These are phyloP conservation scores for Scenedesmus sp. DNA, from an alignment of 163 green algal genomes.

Conservation along the genomic window DNA sequence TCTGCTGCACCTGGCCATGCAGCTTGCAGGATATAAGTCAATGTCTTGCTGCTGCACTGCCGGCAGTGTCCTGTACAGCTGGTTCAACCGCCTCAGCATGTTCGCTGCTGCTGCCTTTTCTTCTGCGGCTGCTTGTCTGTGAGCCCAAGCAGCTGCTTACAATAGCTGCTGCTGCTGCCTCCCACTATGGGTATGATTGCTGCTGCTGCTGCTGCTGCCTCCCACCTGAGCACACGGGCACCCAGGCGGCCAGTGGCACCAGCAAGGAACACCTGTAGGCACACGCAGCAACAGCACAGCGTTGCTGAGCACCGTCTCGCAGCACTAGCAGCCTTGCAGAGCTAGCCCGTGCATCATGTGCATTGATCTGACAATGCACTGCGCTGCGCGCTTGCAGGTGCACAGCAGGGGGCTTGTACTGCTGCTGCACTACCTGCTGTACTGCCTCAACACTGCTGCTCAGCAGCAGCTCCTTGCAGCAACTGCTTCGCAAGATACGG, in stretches of 20 bases:
- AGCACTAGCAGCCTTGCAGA: not conserved
- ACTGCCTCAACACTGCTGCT: not conserved
- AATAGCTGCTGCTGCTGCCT: not conserved
- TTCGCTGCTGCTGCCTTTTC: no score
- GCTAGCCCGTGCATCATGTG: not conserved
- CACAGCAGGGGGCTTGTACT: not conserved
- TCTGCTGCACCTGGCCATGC: no score
- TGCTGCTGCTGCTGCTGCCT: not conserved
- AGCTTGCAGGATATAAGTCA: no score
- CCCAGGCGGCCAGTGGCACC: constrained; percentile 86
- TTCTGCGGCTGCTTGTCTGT: not conserved
- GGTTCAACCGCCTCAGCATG: not conserved
- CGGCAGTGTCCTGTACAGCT: not conserved
- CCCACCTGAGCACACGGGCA: constrained; percentile 79
- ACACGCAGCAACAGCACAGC: not conserved
- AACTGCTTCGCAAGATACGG: not conserved
- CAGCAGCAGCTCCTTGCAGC: not conserved
- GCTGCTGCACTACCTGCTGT: not conserved
- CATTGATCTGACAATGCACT: not conserved
- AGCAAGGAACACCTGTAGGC: constrained; percentile 85
- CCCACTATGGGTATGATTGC: no score
- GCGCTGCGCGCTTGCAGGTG: not conserved
- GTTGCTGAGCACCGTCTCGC: not conserved
- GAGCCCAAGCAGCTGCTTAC: no score
- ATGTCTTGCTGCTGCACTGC: not conserved